Base-by-base conservation (phyloP, 169 alveolate genomes). In the Condylostoma magnum region DNA sequence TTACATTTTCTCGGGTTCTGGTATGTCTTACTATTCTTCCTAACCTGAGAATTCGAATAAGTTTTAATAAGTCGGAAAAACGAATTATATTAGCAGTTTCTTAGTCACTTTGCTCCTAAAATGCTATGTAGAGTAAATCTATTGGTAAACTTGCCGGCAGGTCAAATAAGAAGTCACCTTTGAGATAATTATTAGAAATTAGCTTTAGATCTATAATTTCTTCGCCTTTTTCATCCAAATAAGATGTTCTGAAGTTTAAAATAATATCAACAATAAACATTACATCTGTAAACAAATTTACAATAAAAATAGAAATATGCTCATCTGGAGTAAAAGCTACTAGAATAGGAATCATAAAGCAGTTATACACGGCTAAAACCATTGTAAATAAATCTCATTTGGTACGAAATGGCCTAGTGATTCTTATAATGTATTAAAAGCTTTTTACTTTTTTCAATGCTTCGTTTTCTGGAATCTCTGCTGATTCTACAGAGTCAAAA, bases 301-400 rank as follows among this genome's bases (percentile, higher is more conserved):
- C 31, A n/a, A 51, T 22, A 41, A 53, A 46, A 38, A 46, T 33
- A 46, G 36, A 28, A 1, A 44, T 60, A 2, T 28, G 58, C 15
- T 31, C 22, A 22, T 43, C 71, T 12, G 57, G 55, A 18, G 38
- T 18, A 51, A 79, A 83, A 3, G 87, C 83, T 3, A 83, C 48
- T 6, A 63, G 31, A 31, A 51, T 53, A 22, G 90, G 90, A 12
- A 70, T 56, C 12, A 68, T 52, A 50, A 74, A 46, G 25, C 73
- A 50, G 34, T 63, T 78, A 33, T 47, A 79, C 1, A 69, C 22
- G 2, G 87, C 81, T 2, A 77, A 56, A 48, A 79, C 2, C 53
- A 83, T 75, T n/a, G 71, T 69, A 44, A 78, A 55, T 2, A 83
- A 27, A 69, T 83, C 87, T 85, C 90, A 83, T 10, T 36, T 79